Conservation (phyloP, 768 basidiomycete species). For the Suillus luteus region DNA sequence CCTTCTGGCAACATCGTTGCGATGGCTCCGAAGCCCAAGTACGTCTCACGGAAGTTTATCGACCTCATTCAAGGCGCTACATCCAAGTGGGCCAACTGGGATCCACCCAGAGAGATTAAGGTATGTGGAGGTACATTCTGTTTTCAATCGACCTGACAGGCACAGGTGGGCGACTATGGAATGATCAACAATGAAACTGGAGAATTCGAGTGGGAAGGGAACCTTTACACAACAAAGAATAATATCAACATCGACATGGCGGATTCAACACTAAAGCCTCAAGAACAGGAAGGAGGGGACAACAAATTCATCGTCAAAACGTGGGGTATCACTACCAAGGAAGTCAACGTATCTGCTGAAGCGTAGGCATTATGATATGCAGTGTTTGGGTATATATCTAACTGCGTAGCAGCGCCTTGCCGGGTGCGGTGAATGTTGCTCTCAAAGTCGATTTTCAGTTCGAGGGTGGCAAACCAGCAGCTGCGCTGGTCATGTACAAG, state of each 20-base stretch:
- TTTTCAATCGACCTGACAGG: neutral
- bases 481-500: constrained; percentile 35
- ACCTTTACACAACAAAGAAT: constrained; percentile 1
- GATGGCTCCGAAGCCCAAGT: neutral
- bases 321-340: constrained; percentile 21
- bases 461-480: constrained; percentile 30
- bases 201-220: constrained; percentile 25
- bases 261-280: constrained; percentile 15
- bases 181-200: constrained; percentile 24
- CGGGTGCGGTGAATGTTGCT: constrained; percentile 30
- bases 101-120: constrained; percentile 29
- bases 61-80: constrained; percentile 34
- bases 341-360: constrained; percentile 14
- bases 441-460: constrained; percentile 39
- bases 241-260: neutral
- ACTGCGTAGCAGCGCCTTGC: constrained; percentile 2
- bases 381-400: neutral
- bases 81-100: constrained; percentile 43
- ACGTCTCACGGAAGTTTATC: constrained; percentile 30
- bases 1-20: neutral
- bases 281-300: constrained; percentile 19
- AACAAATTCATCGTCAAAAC: constrained; percentile 28
- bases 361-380: constrained; percentile 20
- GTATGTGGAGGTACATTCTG: constrained; percentile 19
- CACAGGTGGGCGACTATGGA: constrained; percentile 33